A percentile compares a stretch with the other conserved stretches of the same genome.
phyloP scores from a whole-genome alignment of 2,329 filamentous ascomycete species.

The Paraphoma chrysanthemicola region DNA sequence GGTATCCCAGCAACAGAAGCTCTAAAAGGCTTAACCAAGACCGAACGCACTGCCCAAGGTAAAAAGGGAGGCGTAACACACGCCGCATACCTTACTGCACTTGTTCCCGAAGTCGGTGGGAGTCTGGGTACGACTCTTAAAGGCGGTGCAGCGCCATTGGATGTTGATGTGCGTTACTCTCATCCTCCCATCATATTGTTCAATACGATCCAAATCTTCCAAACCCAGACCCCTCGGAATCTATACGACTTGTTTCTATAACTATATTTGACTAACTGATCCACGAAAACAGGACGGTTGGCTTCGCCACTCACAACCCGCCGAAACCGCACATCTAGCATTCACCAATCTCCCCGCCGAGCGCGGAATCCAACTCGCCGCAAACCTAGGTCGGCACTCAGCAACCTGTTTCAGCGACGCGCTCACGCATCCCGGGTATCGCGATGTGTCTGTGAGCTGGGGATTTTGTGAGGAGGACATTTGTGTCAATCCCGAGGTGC shows the following conservation, averaged over 20 bases:
- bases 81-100: slow-evolving; percentile 26
- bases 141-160: slow-evolving; percentile 4
- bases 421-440: slow-evolving; percentile 51
- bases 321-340: slow-evolving; percentile 10
- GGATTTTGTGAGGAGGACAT: slow-evolving; percentile 49
- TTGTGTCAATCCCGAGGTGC: slow-evolving; percentile 38
- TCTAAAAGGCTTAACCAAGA: slow-evolving; percentile 34
- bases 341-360: slow-evolving; percentile 27
- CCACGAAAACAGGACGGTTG: neutral
- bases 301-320: neutral
- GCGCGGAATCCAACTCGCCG: slow-evolving; percentile 15
- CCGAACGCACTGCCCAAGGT: slow-evolving; percentile 30
- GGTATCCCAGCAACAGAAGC: slow-evolving; percentile 33
- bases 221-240: neutral
- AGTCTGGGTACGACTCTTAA: slow-evolving; percentile 5
- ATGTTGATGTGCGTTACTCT: slow-evolving; percentile 16
- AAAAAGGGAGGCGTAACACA: slow-evolving; percentile 41
- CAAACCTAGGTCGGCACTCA: slow-evolving; percentile 40
- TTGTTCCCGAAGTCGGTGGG: slow-evolving; percentile 24
- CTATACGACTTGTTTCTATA: neutral
- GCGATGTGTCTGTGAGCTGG: slow-evolving; percentile 51
- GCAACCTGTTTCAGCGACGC: slow-evolving; percentile 40
- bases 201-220: too few relatives aligned
- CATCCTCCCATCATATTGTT: neutral
- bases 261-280: neutral